Evolutionary conservation across 441 rosid species (phyloP).

Genomic region (Erysimum cheiri): DNA sequence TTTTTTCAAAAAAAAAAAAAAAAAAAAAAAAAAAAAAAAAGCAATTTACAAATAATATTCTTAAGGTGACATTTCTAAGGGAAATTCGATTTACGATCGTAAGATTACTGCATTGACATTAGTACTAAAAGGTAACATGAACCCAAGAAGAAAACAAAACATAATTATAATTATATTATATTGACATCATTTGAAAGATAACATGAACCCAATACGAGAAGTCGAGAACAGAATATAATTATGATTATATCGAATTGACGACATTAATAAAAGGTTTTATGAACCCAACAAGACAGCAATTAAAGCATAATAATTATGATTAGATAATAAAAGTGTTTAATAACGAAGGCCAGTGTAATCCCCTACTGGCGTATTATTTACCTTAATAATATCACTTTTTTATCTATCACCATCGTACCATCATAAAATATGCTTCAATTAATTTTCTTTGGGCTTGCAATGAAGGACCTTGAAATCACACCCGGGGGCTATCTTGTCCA

Average conservation of each 20-base stretch:
- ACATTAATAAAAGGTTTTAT: too few species aligned
- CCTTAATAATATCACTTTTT: too few species aligned
- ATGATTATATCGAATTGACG: too few species aligned
- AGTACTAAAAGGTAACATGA: background rate
- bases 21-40: too few species aligned
- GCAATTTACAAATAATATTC: background rate
- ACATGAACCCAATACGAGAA: too few species aligned
- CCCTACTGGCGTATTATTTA: background rate
- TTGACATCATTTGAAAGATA: too few species aligned
- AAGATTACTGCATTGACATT: background rate
- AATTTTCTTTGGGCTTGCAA: background rate
- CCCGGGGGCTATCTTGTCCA: slow-evolving; percentile 12
- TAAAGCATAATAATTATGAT: too few species aligned
- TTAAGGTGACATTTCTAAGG: background rate
- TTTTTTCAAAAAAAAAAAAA: too few species aligned
- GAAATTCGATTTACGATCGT: background rate
- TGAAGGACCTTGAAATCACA: slow-evolving; percentile 18
- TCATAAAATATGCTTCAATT: too few species aligned
- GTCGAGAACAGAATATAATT: too few species aligned
- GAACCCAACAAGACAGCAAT: too few species aligned
- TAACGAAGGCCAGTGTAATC: background rate
- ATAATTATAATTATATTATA: background rate
- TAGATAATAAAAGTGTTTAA: background rate
- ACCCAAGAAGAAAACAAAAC: background rate
- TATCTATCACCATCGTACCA: too few species aligned